These are phyloP conservation scores for Phytopythium vexans DNA, from an alignment of 352 stramenopile genomes.

Conservation along the genomic window DNA sequence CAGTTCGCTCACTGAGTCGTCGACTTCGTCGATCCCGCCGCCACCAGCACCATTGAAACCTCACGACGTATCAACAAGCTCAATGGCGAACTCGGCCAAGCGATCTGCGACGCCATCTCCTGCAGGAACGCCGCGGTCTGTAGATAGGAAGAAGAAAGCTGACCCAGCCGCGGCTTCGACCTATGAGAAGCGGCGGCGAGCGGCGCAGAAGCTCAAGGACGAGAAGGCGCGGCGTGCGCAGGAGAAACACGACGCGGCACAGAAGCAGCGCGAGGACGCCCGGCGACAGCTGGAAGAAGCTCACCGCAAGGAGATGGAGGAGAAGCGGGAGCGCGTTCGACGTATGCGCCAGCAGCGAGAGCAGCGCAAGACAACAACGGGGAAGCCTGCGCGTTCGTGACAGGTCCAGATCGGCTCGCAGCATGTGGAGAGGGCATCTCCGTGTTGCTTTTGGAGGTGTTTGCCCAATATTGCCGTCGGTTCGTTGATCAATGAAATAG, in stretches of 20 bases:
- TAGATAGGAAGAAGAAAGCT: slow-evolving; percentile 2
- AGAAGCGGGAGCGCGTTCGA: slow-evolving; percentile 61
- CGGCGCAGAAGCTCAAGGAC: slow-evolving; percentile 61
- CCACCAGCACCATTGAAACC: background rate
- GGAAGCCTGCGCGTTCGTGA: slow-evolving; percentile 6
- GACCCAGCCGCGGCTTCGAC: slow-evolving; percentile 15
- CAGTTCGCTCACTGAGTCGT: background rate
- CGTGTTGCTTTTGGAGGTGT: slow-evolving; percentile 2
- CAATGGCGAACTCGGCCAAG: background rate
- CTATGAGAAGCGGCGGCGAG: slow-evolving; percentile 60
- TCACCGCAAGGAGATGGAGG: slow-evolving; percentile 65
- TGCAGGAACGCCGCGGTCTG: background rate
- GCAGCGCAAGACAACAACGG: slow-evolving; percentile 15
- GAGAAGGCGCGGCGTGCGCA: slow-evolving; percentile 68
- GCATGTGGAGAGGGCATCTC: background rate
- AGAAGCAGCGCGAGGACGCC: slow-evolving; percentile 64
- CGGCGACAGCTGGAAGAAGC: slow-evolving; percentile 59
- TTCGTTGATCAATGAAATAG: background rate
- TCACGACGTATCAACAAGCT: background rate
- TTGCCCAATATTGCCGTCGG: background rate
- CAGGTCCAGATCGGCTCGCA: background rate
- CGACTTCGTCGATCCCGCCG: background rate
- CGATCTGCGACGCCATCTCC: slow-evolving; percentile 1
- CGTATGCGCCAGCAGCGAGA: slow-evolving; percentile 55
- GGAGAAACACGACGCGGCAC: slow-evolving; percentile 50